These are phyloP conservation scores for Ilex paraguariensis DNA, from an alignment of 305 asterid genomes.

Conservation along the genomic window DNA sequence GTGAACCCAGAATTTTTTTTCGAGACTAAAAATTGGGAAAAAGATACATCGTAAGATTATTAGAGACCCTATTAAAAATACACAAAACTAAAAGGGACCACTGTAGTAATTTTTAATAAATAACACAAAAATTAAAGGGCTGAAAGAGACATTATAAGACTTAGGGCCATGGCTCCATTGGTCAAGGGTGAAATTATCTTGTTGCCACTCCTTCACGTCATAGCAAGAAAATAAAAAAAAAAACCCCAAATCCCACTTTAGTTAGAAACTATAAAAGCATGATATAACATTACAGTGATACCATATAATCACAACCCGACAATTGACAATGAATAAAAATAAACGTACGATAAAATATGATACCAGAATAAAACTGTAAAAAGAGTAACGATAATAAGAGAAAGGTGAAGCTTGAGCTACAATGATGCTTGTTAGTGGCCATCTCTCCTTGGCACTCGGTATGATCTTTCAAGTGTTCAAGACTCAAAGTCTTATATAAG, in stretches of 20 bases:
- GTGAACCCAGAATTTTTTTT: too few relatives aligned
- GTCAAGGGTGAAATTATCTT: too few relatives aligned
- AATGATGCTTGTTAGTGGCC: conserved; percentile 18
- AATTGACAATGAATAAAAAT: not conserved
- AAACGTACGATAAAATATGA: not conserved
- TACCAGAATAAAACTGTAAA: conserved; percentile 43
- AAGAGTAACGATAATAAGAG: conserved; percentile 41
- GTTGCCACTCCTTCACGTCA: too few relatives aligned
- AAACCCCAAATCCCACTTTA: not conserved
- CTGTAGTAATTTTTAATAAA: too few relatives aligned
- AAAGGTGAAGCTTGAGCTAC: conserved; percentile 23
- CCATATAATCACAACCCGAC: not conserved
- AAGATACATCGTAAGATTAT: too few relatives aligned
- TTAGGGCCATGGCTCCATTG: too few relatives aligned
- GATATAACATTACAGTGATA: not conserved
- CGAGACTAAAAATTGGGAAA: too few relatives aligned
- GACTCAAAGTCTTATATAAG: not conserved
- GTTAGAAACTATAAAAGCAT: not conserved
- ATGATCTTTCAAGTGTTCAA: not conserved
- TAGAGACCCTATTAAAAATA: too few relatives aligned
- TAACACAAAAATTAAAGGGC: too few relatives aligned
- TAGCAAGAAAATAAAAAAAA: too few relatives aligned
- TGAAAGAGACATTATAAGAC: too few relatives aligned
- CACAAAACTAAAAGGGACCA: too few relatives aligned
- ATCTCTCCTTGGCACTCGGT: conserved; percentile 12